Evolutionary conservation across 495 filamentous ascomycete genomes (phyloP).

Genomic region (Podospora conica): DNA sequence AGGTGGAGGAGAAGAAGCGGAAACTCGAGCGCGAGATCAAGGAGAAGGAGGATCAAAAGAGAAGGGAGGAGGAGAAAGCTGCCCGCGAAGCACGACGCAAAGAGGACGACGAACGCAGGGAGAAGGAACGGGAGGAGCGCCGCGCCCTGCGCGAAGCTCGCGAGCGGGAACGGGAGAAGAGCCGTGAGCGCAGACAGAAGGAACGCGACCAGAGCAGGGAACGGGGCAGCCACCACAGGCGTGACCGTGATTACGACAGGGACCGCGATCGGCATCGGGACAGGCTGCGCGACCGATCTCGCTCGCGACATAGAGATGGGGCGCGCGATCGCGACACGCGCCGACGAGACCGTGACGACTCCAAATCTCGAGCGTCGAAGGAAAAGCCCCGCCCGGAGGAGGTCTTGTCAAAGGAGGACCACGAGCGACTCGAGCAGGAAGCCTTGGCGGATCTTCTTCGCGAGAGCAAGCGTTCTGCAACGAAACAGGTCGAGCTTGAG

Average conservation of each 20-base stretch:
- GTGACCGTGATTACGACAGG: constrained; percentile 30
- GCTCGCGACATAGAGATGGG: constrained; percentile 22
- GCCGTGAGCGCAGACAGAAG: constrained; percentile 12
- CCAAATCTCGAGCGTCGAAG: constrained; percentile 4
- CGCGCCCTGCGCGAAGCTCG: constrained; percentile 54
- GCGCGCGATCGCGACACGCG: constrained; percentile 30
- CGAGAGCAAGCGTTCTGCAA: constrained; percentile 43
- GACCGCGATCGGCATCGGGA: constrained; percentile 27
- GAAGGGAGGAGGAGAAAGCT: constrained; percentile 53
- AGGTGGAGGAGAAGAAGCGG: constrained; percentile 62
- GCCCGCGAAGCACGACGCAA: constrained; percentile 54
- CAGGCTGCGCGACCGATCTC: constrained; percentile 3
- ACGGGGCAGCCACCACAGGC: constrained; percentile 27
- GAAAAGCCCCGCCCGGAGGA: constrained; percentile 29
- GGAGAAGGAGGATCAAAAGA: constrained; percentile 49
- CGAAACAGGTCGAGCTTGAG: constrained; percentile 46
- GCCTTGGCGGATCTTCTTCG: constrained; percentile 49
- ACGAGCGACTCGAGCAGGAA: constrained; percentile 47
- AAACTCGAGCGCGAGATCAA: constrained; percentile 57
- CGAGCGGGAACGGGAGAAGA: constrained; percentile 29
- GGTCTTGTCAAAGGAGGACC: constrained; percentile 48
- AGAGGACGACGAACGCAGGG: constrained; percentile 54
- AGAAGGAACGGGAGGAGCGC: constrained; percentile 50
- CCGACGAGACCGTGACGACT: constrained; percentile 27
- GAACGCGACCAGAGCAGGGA: constrained; percentile 29